These are phyloP conservation scores for Dendrobium chrysotoxum DNA, from an alignment of 106 monocot genomes.

Conservation along the genomic window DNA sequence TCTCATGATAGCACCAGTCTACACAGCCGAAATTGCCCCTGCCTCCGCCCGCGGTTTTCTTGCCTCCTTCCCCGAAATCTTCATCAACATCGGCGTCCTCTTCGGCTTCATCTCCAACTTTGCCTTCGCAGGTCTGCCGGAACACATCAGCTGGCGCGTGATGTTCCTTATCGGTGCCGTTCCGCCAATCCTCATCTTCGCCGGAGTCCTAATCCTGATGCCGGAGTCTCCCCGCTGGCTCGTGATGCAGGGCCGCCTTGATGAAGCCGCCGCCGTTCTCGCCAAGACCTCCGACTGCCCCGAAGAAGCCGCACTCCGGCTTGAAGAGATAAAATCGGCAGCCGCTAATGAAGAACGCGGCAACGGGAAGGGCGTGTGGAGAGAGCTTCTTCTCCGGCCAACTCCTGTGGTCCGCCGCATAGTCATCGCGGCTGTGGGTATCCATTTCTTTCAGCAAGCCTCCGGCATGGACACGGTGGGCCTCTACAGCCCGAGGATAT, in stretches of 20 bases:
- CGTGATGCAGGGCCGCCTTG: conserved; percentile 41
- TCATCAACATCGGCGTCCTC: conserved; percentile 28
- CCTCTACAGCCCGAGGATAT: background rate
- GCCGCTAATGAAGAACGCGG: background rate
- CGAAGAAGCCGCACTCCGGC: conserved; percentile 33
- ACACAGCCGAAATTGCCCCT: conserved; percentile 33
- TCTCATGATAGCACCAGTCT: conserved; percentile 18
- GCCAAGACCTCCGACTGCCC: conserved; percentile 34
- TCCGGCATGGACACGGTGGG: background rate
- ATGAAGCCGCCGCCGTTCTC: conserved; percentile 28
- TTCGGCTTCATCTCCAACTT: conserved; percentile 33
- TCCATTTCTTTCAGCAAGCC: background rate
- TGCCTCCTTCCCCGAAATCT: conserved; percentile 34
- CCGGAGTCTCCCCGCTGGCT: conserved; percentile 63
- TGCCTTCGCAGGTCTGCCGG: conserved; percentile 27
- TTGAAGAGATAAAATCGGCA: conserved; percentile 9
- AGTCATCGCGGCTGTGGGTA: no score
- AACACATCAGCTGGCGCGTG: conserved; percentile 29
- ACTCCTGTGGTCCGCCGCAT: no score
- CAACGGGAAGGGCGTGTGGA: no score
- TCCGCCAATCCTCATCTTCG: conserved; percentile 26
- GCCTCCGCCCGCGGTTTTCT: conserved; percentile 28
- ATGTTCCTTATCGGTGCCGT: conserved; percentile 35
- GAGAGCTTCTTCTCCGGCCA: no score
- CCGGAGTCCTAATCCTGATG: conserved; percentile 21